Percentiles rank a stretch among this genome's conserved stretches.
phyloP scores from a whole-genome alignment of 2,329 filamentous ascomycete species.

The Alternaria sp. region DNA sequence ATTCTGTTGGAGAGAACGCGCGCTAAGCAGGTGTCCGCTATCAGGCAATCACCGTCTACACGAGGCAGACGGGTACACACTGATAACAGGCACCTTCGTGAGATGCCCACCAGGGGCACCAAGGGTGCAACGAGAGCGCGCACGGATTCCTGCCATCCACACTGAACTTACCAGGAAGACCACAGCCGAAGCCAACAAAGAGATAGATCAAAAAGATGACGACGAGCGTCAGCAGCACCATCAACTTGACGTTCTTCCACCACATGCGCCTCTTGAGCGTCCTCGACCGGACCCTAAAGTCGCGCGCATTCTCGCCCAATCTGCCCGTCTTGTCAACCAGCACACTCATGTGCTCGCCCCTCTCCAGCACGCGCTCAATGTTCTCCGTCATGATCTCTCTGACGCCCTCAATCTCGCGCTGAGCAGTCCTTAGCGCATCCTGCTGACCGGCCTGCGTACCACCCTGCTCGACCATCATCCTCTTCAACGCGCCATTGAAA shows the following conservation, averaged over 20 bases:
- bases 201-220: constrained; percentile 74
- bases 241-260: constrained; percentile 99
- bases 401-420: constrained; percentile 90
- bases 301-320: constrained; percentile 83
- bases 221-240: constrained; percentile 78
- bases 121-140: background rate
- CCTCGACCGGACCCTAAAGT: constrained; percentile 87
- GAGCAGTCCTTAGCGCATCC: constrained; percentile 83
- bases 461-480: constrained; percentile 83
- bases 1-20: background rate
- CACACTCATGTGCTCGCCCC: constrained; percentile 88
- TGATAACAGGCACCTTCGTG: background rate
- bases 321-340: constrained; percentile 96
- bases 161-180: constrained; percentile 60
- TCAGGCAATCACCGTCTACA: background rate
- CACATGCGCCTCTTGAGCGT: constrained; percentile 94
- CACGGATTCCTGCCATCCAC: background rate
- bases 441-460: constrained; percentile 72
- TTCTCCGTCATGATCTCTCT: constrained; percentile 94
- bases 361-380: constrained; percentile 86
- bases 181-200: constrained; percentile 75
- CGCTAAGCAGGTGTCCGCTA: background rate
- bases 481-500: constrained; percentile 82
- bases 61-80: background rate
- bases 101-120: background rate